Evolutionary conservation across 257 asterid species (phyloP).

Genomic region (Nicotiana otophora): DNA sequence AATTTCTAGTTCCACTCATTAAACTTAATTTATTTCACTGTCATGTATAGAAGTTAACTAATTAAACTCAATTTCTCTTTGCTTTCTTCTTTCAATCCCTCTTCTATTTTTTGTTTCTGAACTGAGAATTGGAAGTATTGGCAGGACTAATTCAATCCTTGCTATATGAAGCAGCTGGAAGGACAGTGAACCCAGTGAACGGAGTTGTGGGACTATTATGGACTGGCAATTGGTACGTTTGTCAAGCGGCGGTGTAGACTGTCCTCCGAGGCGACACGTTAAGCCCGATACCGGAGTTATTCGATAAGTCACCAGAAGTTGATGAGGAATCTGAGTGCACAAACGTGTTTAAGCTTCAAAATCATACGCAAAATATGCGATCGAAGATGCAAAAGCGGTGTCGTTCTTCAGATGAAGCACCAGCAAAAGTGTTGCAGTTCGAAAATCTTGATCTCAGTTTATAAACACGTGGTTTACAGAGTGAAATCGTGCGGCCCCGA

Average conservation of each 20-base stretch:
- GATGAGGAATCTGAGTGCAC: neutral
- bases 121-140: neutral
- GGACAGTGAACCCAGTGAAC: conserved; percentile 54
- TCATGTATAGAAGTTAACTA: too few species aligned
- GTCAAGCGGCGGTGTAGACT: conserved; percentile 61
- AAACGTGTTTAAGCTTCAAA: too few species aligned
- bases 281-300: conserved; percentile 35
- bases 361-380: neutral
- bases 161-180: conserved; percentile 54
- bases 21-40: too few species aligned
- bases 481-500: neutral
- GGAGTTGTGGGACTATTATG: conserved; percentile 55
- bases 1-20: neutral
- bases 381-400: neutral
- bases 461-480: neutral
- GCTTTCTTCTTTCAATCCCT: too few species aligned
- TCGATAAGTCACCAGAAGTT: neutral
- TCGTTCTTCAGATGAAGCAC: neutral
- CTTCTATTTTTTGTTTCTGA: neutral
- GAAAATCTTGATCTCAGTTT: neutral
- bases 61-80: too few species aligned
- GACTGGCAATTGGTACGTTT: conserved; percentile 55
- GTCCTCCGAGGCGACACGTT: conserved; percentile 50
- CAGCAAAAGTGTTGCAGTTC: neutral
- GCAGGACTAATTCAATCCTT: conserved; percentile 51